Base-by-base conservation (phyloP, 139 green algal genomes). In the Micractinium conductrix region DNA sequence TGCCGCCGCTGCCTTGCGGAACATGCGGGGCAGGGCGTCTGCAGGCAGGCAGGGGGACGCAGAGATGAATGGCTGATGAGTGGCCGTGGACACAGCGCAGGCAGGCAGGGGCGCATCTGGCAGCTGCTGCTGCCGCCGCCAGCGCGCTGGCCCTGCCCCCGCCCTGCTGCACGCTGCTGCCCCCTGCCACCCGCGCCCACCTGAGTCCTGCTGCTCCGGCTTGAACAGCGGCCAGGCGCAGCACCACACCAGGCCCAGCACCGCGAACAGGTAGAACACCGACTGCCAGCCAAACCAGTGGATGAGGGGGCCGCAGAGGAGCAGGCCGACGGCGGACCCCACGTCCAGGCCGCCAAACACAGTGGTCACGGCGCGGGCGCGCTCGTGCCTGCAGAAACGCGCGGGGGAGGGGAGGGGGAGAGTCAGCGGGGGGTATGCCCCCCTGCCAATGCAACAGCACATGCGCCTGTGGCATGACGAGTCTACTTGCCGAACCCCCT, bases 221-320 rank as follows among this genome's bases (percentile, higher is more conserved):
- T 93, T 91, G 62, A 95, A 84, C 72, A 95, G 79, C 5, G 95
- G 95, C 94, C 94, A 98, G 4, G 89, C 1, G 19, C 89, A 22
- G 73, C 87, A 95, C 97, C 97, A 99, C 0, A 96, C 35, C 35
- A 99, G 74, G 48, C 97, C 97, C 60, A 98, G 86, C 38, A 91
- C 83, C 5, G 96, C 97, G 89, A 99, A 99, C 9, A 98, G 82
- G 87, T 98, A 98, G 89, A 99, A 99, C 33, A 99, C 97, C 4
- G 88, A 95, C 21, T 95, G 91, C 97, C 97, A 99, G 69, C 97
- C 96, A 48, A 95, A 96, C 70, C 83, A 86, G 26, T 90, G 74
- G 72, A 99, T 99, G 21, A 98, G 85, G 2, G 95, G 95, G 1
- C 95, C 95, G 74, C 92, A 96, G n/a, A 98, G 80, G 78, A 98